These are phyloP conservation scores for Rhododendron simsii DNA, from an alignment of 148 eudicot genomes.

Conservation along the genomic window DNA sequence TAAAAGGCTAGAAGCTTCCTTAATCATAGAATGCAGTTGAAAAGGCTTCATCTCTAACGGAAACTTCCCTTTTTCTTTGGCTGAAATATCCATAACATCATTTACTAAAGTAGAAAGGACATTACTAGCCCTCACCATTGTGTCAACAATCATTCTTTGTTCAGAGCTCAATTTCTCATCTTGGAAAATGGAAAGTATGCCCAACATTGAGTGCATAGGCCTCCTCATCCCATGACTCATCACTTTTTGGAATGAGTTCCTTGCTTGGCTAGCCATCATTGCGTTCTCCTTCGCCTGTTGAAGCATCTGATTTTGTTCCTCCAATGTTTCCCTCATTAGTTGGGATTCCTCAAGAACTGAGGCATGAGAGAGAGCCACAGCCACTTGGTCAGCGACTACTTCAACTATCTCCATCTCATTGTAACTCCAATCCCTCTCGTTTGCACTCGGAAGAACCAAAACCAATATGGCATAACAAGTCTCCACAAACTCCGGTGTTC, in stretches of 20 bases:
- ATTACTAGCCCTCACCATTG: conserved; percentile 63
- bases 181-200: conserved; percentile 65
- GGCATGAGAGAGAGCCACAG: conserved; percentile 91
- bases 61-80: conserved; percentile 60
- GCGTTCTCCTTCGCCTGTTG: conserved; percentile 71
- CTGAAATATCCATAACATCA: conserved; percentile 75
- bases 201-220: conserved; percentile 84
- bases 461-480: conserved; percentile 76
- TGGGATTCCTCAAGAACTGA: conserved; percentile 85
- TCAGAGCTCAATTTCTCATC: conserved; percentile 46
- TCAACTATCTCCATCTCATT: conserved; percentile 69
- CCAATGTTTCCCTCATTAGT: conserved; percentile 58
- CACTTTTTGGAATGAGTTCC: conserved; percentile 71
- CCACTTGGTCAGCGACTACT: conserved; percentile 93
- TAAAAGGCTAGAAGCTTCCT: conserved; percentile 69
- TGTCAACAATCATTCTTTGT: conserved; percentile 54
- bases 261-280: conserved; percentile 75
- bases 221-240: conserved; percentile 84
- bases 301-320: conserved; percentile 63
- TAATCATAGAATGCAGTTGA: conserved; percentile 48
- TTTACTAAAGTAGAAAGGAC: conserved; percentile 62
- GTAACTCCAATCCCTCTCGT: conserved; percentile 41
- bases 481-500: conserved; percentile 69
- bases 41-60: conserved; percentile 60
- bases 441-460: conserved; percentile 54